These are phyloP conservation scores for Psilocybe azurescens DNA, from an alignment of 768 basidiomycete genomes.

Conservation along the genomic window DNA sequence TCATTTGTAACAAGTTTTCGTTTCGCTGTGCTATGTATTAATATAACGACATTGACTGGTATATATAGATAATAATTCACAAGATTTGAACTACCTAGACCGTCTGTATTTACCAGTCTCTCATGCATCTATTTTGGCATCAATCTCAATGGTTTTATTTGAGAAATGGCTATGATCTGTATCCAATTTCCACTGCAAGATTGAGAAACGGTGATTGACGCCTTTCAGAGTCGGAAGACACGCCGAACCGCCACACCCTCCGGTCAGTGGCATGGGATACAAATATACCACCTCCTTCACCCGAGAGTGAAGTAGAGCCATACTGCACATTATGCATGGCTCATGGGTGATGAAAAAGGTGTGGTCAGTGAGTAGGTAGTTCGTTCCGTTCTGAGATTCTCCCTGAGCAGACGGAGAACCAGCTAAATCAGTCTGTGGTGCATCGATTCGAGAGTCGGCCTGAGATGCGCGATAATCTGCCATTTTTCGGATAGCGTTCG, in stretches of 20 bases:
- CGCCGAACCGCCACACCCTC: slow-evolving; percentile 82
- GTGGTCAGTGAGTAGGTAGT: slow-evolving; percentile 87
- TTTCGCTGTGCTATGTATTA: slow-evolving; percentile 14
- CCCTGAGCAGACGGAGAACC: slow-evolving; percentile 21
- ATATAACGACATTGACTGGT: slow-evolving; percentile 34
- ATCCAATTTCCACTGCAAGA: slow-evolving; percentile 65
- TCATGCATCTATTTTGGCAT: slow-evolving; percentile 45
- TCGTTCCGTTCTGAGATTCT: slow-evolving; percentile 60
- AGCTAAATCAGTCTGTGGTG: neutral
- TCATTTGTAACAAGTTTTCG: slow-evolving; percentile 4
- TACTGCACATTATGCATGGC: slow-evolving; percentile 97
- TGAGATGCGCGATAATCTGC: slow-evolving; percentile 56
- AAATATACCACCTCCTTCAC: slow-evolving; percentile 86
- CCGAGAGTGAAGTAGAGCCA: slow-evolving; percentile 95
- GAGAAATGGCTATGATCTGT: slow-evolving; percentile 16
- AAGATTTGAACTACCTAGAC: neutral
- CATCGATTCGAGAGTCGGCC: neutral
- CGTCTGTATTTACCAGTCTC: slow-evolving; percentile 16
- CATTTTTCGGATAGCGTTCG: slow-evolving; percentile 75
- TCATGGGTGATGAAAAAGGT: slow-evolving; percentile 93
- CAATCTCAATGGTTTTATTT: slow-evolving; percentile 29
- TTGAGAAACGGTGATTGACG: slow-evolving; percentile 87
- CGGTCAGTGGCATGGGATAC: slow-evolving; percentile 74
- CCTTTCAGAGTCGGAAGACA: slow-evolving; percentile 83
- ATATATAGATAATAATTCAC: slow-evolving; percentile 25